A percentile compares a stretch with the other conserved stretches of the same genome.
phyloP scores from a whole-genome alignment of 345 rosid genomes.

The Turritis glabra region DNA sequence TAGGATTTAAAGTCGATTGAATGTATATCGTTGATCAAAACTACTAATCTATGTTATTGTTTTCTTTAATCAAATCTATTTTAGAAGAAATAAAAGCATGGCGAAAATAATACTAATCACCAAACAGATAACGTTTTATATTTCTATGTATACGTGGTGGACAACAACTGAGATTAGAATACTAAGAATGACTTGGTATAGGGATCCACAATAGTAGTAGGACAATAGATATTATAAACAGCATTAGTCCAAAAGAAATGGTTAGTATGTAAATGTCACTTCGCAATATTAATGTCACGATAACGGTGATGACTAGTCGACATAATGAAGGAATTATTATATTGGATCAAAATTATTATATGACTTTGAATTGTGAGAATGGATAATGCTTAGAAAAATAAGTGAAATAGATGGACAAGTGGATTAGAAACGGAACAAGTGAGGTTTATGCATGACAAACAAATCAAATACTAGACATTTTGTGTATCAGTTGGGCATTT shows the following conservation, averaged over 20 bases:
- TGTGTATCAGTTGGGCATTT: too few relatives aligned
- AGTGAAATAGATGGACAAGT: too few relatives aligned
- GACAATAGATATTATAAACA: slow-evolving; percentile 4
- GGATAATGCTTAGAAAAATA: too few relatives aligned
- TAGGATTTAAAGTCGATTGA: too few relatives aligned
- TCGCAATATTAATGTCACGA: not conserved
- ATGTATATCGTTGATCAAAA: too few relatives aligned
- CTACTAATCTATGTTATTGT: too few relatives aligned
- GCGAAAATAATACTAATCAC: not conserved
- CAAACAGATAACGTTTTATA: slow-evolving; percentile 24
- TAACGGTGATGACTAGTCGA: not conserved
- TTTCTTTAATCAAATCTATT: not conserved
- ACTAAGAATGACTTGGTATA: slow-evolving; percentile 23
- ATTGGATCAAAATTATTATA: too few relatives aligned
- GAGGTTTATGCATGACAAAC: too few relatives aligned
- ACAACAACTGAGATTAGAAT: slow-evolving; percentile 14
- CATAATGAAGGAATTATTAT: too few relatives aligned
- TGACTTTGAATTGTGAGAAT: too few relatives aligned
- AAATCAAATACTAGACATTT: too few relatives aligned
- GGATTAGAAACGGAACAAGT: too few relatives aligned
- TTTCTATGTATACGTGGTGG: not conserved
- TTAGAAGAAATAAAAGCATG: not conserved
- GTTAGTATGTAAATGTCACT: slow-evolving; percentile 34
- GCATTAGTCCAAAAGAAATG: slow-evolving; percentile 28
- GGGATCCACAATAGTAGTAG: slow-evolving; percentile 5